A percentile compares a stretch with the other conserved stretches of the same genome.
phyloP scores from a whole-genome alignment of 2,329 filamentous ascomycete species.

The Pseudocercospora eumusae region DNA sequence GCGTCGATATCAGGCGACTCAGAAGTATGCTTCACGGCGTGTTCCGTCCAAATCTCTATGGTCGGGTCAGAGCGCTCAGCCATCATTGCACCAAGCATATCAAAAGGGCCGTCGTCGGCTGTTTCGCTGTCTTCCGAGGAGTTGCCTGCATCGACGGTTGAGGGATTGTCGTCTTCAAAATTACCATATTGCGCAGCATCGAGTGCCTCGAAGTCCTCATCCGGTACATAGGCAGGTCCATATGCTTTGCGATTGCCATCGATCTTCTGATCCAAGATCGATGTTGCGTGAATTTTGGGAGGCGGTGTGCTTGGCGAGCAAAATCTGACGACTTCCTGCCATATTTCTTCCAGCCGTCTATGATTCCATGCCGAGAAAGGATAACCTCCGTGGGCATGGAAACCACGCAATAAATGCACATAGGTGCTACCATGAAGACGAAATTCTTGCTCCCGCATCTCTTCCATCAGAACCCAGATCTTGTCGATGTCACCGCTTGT shows the following conservation, averaged over 20 bases:
- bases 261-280: background rate
- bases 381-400: constrained; percentile 69
- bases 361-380: constrained; percentile 70
- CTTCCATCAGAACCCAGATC: constrained; percentile 70
- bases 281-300: background rate
- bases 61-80: background rate
- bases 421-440: constrained; percentile 76
- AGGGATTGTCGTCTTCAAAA: background rate
- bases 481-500: constrained; percentile 69
- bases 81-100: constrained; percentile 26
- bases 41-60: background rate
- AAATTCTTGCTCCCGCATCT: constrained; percentile 73
- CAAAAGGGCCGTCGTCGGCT: background rate
- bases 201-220: constrained; percentile 6
- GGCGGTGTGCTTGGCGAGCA: background rate
- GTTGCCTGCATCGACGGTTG: background rate
- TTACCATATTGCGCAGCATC: constrained; percentile 9
- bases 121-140: background rate
- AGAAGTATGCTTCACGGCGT: background rate
- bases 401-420: constrained; percentile 79
- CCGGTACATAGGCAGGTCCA: background rate
- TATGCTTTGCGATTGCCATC: background rate
- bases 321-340: constrained; percentile 62
- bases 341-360: constrained; percentile 66
- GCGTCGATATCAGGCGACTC: background rate